phyloP scores from a whole-genome alignment of 1,284 basidiomycete species.

The Xanthoconium separans region DNA sequence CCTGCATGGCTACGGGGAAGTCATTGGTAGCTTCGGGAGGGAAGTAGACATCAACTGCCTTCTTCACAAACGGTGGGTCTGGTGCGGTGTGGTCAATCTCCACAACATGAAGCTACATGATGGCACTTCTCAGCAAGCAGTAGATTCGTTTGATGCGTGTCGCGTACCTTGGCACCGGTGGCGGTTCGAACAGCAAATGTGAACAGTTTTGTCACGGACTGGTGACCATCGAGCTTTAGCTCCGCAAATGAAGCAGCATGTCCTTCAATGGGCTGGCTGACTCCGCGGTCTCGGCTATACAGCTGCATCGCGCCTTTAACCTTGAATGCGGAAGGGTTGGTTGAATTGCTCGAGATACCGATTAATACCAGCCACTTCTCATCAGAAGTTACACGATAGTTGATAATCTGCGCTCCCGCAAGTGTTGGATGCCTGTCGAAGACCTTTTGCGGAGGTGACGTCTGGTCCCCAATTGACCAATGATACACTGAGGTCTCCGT shows the following conservation, averaged over 20 bases:
- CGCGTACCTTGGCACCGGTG: slow-evolving; percentile 89
- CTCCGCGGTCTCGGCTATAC: slow-evolving; percentile 89
- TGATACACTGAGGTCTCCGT: slow-evolving; percentile 94
- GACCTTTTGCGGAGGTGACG: slow-evolving; percentile 81
- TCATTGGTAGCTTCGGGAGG: slow-evolving; percentile 97
- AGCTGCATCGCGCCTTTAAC: slow-evolving; percentile 97
- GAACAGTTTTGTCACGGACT: slow-evolving; percentile 88
- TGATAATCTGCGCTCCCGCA: slow-evolving; percentile 95
- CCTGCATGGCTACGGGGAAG: slow-evolving; percentile 99
- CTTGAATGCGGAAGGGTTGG: slow-evolving; percentile 93
- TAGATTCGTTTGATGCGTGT: slow-evolving; percentile 9
- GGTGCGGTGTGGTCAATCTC: slow-evolving; percentile 96
- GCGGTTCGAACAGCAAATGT: slow-evolving; percentile 95
- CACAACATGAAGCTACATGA: slow-evolving; percentile 87
- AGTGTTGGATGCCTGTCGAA: slow-evolving; percentile 98
- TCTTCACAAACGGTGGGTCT: slow-evolving; percentile 97
- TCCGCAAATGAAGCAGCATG: slow-evolving; percentile 97
- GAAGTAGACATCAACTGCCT: slow-evolving; percentile 99
- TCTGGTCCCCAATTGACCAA: slow-evolving; percentile 81
- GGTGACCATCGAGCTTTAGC: slow-evolving; percentile 85
- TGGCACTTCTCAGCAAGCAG: slow-evolving; percentile 12
- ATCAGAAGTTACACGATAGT: slow-evolving; percentile 90
- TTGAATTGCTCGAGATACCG: slow-evolving; percentile 93
- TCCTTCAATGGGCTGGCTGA: slow-evolving; percentile 98
- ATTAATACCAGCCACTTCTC: slow-evolving; percentile 98